These are phyloP conservation scores for Metschnikowia bowlesiae DNA, from an alignment of 805 yeast species.

Conservation along the genomic window DNA sequence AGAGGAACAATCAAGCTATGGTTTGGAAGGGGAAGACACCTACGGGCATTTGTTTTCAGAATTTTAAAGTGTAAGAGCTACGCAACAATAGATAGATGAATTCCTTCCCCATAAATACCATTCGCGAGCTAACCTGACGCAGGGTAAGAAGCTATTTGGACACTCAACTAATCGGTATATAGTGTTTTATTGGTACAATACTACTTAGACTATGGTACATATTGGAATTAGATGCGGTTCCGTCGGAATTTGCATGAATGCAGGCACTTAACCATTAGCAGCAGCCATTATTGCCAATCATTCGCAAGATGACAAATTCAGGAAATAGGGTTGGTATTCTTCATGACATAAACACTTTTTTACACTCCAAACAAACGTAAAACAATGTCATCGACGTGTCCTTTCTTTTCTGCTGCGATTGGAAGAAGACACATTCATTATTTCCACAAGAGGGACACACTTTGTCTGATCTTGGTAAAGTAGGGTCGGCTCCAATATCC, in stretches of 20 bases:
- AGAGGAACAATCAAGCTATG: conserved; percentile 41
- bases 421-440: conserved; percentile 92
- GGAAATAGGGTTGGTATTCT: background rate
- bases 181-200: conserved; percentile 1
- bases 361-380: conserved; percentile 87
- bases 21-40: conserved; percentile 36
- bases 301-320: background rate
- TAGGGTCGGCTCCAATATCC: conserved; percentile 96
- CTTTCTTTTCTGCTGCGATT: conserved; percentile 89
- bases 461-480: conserved; percentile 91
- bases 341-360: conserved; percentile 56
- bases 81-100: background rate
- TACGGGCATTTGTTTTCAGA: conserved; percentile 33
- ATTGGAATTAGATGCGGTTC: background rate
- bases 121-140: background rate
- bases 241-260: background rate
- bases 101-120: background rate
- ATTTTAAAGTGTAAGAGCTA: conserved; percentile 19
- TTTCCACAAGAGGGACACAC: conserved; percentile 88
- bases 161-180: background rate
- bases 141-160: background rate
- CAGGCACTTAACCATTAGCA: background rate
- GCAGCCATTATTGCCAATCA: background rate
- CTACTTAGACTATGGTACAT: conserved; percentile 2
- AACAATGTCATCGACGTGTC: conserved; percentile 95